phyloP scores from a whole-genome alignment of 1,139 yeast species.

The Dujonia santamariae region DNA sequence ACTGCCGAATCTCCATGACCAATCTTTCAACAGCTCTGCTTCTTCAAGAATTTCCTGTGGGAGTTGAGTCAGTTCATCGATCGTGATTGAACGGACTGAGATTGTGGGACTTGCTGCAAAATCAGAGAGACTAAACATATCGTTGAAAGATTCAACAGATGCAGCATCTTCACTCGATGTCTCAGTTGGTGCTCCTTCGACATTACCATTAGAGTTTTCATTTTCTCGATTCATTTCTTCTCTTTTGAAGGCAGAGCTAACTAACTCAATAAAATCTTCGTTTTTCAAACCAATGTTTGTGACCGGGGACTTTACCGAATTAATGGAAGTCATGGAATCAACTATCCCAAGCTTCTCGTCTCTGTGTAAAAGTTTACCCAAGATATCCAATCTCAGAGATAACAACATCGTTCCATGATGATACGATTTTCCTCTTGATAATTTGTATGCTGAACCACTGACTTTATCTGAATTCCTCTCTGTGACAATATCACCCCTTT shows the following conservation, averaged over 20 bases:
- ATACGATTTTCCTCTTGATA: conserved; percentile 78
- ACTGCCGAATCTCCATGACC: conserved; percentile 74
- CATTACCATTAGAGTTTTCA: conserved; percentile 1
- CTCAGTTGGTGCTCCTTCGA: neutral
- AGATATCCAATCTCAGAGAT: conserved; percentile 54
- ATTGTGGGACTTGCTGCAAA: conserved; percentile 16
- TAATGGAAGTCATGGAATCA: conserved; percentile 59
- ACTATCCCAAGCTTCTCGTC: conserved; percentile 45
- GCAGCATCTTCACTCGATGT: conserved; percentile 9
- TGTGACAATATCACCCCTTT: conserved; percentile 75
- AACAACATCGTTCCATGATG: conserved; percentile 97
- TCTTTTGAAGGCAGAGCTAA: conserved; percentile 46
- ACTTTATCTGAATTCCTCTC: conserved; percentile 50
- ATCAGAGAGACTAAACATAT: conserved; percentile 33
- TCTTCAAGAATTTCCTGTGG: conserved; percentile 45
- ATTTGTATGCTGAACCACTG: conserved; percentile 88
- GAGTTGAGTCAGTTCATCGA: conserved; percentile 31
- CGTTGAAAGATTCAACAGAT: conserved; percentile 20
- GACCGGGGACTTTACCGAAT: conserved; percentile 77
- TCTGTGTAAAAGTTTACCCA: conserved; percentile 57
- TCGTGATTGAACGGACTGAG: conserved; percentile 8
- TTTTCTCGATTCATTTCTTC: conserved; percentile 12
- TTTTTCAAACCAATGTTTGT: conserved; percentile 52
- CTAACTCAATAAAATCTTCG: conserved; percentile 47
- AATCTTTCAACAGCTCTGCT: conserved; percentile 44